Percentiles rank a stretch among this genome's conserved stretches.
These are phyloP conservation scores for Colletotrichum sp. DNA, from an alignment of 2,329 filamentous ascomycete genomes.

Conservation along the genomic window DNA sequence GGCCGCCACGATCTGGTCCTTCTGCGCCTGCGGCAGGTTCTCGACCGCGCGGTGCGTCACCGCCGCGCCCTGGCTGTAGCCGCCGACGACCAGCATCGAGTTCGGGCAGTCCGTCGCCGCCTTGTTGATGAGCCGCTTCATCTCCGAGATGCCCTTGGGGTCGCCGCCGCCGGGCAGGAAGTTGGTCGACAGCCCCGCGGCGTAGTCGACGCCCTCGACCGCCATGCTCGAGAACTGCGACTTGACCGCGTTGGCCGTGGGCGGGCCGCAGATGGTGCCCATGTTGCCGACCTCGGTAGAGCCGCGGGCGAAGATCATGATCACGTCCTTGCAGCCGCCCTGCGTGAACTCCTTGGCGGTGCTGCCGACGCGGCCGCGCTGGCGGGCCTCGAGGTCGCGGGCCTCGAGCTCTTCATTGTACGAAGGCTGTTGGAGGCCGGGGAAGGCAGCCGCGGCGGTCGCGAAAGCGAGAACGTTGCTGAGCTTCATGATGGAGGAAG, in stretches of 20 bases:
- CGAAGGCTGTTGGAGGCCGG: conserved; percentile 1
- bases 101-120: conserved; percentile 40
- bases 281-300: conserved; percentile 25
- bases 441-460: conserved; percentile 19
- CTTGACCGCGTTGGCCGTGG: conserved; percentile 24
- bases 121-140: conserved; percentile 36
- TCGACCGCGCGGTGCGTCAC: conserved; percentile 31
- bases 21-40: conserved; percentile 25
- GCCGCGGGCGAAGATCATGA: conserved; percentile 29
- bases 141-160: conserved; percentile 33
- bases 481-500: conserved; percentile 19
- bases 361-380: conserved; percentile 20
- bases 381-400: conserved; percentile 18
- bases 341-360: conserved; percentile 27
- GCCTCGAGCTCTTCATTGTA: neutral
- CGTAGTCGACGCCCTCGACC: conserved; percentile 37
- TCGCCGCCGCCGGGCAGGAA: conserved; percentile 34
- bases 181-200: conserved; percentile 36
- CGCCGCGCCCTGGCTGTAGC: conserved; percentile 42
- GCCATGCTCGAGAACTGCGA: conserved; percentile 24
- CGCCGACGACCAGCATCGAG: conserved; percentile 40
- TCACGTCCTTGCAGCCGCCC: conserved; percentile 27
- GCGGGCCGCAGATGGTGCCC: conserved; percentile 24
- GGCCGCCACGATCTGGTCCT: conserved; percentile 27
- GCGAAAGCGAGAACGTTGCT: conserved; percentile 14